Evolutionary conservation across 192 early-diverging fungal species (phyloP).

Genomic region (Mortierella hygrophila): DNA sequence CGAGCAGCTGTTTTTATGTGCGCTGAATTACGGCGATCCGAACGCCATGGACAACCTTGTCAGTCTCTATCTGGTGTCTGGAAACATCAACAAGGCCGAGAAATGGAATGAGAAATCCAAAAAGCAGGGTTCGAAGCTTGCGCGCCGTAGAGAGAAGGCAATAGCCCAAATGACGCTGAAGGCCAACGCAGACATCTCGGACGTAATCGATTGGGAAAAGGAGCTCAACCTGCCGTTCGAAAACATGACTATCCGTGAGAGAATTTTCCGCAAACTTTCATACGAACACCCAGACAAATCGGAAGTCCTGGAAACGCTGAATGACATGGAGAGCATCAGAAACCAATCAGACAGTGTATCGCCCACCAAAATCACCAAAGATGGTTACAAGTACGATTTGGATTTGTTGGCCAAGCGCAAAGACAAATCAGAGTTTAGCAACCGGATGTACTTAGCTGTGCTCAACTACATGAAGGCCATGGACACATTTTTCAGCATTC

Average conservation of each 20-base stretch:
- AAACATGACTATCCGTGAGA: constrained; percentile 48
- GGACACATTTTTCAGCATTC: constrained; percentile 25
- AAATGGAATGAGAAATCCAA: constrained; percentile 48
- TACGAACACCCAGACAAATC: constrained; percentile 37
- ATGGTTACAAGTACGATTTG: constrained; percentile 46
- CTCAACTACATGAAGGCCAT: constrained; percentile 37
- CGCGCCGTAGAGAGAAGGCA: constrained; percentile 33
- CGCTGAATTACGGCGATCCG: constrained; percentile 48
- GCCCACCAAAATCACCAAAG: constrained; percentile 23
- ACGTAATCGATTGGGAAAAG: constrained; percentile 43
- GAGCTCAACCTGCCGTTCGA: constrained; percentile 44
- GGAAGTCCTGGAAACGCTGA: constrained; percentile 27
- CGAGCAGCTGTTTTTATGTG: constrained; percentile 46
- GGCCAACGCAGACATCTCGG: constrained; percentile 37
- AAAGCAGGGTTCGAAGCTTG: constrained; percentile 42
- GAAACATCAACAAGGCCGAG: constrained; percentile 49
- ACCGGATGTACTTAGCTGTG: constrained; percentile 48
- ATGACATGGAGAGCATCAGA: constrained; percentile 36
- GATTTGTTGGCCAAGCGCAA: constrained; percentile 38
- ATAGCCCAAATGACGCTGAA: constrained; percentile 34
- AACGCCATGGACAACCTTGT: constrained; percentile 49
- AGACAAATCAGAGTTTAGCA: constrained; percentile 46
- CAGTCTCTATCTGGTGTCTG: constrained; percentile 32
- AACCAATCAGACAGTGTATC: constrained; percentile 29
- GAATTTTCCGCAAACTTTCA: constrained; percentile 39